Base-by-base conservation (phyloP, 345 rosid genomes). In the Acer negundo region DNA sequence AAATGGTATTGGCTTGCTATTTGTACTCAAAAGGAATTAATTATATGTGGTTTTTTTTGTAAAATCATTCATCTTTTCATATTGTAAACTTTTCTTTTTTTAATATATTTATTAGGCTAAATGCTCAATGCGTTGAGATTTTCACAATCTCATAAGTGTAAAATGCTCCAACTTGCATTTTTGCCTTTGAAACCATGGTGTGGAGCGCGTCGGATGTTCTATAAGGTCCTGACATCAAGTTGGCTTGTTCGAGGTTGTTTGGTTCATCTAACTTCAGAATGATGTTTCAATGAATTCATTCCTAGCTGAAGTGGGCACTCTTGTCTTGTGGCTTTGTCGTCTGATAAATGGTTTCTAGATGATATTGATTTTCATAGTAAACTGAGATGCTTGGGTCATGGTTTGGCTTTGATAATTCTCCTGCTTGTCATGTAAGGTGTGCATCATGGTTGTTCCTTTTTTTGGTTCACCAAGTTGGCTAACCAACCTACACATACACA, bases 111-210 rank as follows among this genome's bases (percentile, higher is more conserved):
- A 47, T 15, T 22, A 23, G 58, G 72, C 35, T 69, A 19, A 46
- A 22, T 69, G 20, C n/a, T 47, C 12, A 24, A 5, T 69, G 22
- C 24, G 15, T 47, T 38, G 46, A 42, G 46, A 69, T 16, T 35
- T 69, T 20, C 72, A 47, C 11, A 7, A 20, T 16, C 22, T 49
- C n/a, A 46, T 24, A 16, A 46, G 10, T 70, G 28, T 70, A 70
- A 59, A 70, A 70, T 70, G 42, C 42, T 16, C 28, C 26, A 17
- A 47, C 38, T 28, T 70, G 63, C 23, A 70, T 70, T 49, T 69
- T 22, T 8, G 7, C 7, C 7, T 69, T 69, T 47, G 22, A 23
- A 69, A 47, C 49, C 49, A 44, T 44, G 40, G 73, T 26, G 16
- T 15, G 28, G 28, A 42, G 46, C 46, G 11, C 0, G 0, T 42